Percentiles rank a stretch among this genome's conserved stretches.
Conservation (phyloP, 805 yeast genomes). For the Yarrowia yakushimensis region DNA sequence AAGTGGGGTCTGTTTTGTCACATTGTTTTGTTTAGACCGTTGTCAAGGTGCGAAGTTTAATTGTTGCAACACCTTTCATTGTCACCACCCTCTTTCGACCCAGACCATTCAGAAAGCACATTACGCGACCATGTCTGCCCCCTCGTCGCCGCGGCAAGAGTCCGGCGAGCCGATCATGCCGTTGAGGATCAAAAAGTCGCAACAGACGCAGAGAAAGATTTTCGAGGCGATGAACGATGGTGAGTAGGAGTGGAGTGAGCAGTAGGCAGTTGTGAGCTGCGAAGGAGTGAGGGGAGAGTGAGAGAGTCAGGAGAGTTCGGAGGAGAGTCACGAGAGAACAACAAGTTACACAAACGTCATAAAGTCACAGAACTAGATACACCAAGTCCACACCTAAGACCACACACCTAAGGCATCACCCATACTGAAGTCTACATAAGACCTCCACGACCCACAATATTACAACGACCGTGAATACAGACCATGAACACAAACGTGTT, state of each 20-base stretch:
- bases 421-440: too few relatives aligned
- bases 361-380: too few relatives aligned
- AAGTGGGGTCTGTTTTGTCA: not conserved
- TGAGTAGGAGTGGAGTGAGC: not conserved
- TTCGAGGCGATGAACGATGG: constrained; percentile 19
- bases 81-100: not conserved
- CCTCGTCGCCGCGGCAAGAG: constrained; percentile 13
- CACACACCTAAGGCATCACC: too few relatives aligned
- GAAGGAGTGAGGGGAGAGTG: too few relatives aligned
- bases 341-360: too few relatives aligned
- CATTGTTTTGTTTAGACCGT: not conserved
- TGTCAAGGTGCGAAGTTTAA: not conserved
- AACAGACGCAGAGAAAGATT: constrained; percentile 6
- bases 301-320: not conserved
- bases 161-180: constrained; percentile 7
- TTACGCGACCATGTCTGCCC: constrained; percentile 11
- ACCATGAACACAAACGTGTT: too few relatives aligned
- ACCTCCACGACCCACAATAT: too few relatives aligned
- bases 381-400: too few relatives aligned
- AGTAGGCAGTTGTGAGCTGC: too few relatives aligned
- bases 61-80: not conserved
- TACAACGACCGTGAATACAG: too few relatives aligned
- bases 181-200: constrained; percentile 19
- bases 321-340: too few relatives aligned
- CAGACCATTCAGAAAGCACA: not conserved